A percentile compares a stretch with the other conserved stretches of the same genome.
Conservation (phyloP, 306 rosid species). For the Cicer chorassanicum region DNA sequence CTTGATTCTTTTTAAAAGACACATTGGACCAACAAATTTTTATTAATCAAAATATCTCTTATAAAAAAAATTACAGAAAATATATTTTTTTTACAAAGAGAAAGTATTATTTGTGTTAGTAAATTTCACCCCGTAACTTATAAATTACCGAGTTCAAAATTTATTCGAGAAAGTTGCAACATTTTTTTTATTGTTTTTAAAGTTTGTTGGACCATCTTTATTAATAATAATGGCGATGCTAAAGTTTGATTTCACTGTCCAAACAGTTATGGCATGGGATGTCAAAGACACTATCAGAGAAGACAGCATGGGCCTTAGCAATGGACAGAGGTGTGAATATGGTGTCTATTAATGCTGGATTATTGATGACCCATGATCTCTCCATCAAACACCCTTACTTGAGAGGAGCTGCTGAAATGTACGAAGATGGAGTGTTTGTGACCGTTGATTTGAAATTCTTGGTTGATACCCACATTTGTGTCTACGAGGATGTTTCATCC, state of each 20-base stretch:
- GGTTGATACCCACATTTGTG: conserved; percentile 71
- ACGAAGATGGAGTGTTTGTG: conserved; percentile 79
- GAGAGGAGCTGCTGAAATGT: conserved; percentile 98
- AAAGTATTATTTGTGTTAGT: too few relatives aligned
- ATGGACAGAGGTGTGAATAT: conserved; percentile 88
- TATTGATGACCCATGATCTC: conserved; percentile 57
- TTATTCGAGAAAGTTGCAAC: too few relatives aligned
- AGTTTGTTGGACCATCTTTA: too few relatives aligned
- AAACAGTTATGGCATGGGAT: conserved; percentile 90
- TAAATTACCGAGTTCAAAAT: too few relatives aligned
- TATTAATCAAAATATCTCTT: too few relatives aligned
- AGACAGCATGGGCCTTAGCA: conserved; percentile 86
- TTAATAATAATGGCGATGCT: too few relatives aligned
- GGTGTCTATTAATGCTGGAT: conserved; percentile 71
- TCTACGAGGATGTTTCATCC: conserved; percentile 75
- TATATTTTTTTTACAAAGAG: too few relatives aligned
- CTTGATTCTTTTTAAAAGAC: too few relatives aligned
- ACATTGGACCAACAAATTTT: too few relatives aligned
- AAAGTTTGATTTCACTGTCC: background rate
- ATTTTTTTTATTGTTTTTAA: too few relatives aligned
- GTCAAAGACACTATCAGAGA: conserved; percentile 83
- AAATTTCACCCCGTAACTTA: too few relatives aligned
- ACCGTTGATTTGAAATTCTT: conserved; percentile 70
- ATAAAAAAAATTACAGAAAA: too few relatives aligned
- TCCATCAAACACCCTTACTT: conserved; percentile 63